Conservation (phyloP, 2,329 filamentous ascomycete species). For the Ascochyta rabiei region DNA sequence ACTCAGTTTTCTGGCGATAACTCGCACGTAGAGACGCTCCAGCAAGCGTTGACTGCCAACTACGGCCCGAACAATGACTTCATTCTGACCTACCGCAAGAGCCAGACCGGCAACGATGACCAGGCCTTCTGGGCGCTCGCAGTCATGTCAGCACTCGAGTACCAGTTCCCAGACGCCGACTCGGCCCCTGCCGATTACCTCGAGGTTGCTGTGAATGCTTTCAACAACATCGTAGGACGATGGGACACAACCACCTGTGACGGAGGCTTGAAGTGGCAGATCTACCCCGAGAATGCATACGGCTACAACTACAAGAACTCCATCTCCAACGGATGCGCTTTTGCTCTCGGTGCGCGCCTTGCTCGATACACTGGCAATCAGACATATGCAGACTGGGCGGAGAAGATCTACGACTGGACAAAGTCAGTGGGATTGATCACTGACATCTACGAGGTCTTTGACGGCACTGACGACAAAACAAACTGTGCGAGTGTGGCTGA, state of each 20-base stretch:
- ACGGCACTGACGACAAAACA: conserved; percentile 58
- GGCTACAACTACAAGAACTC: conserved; percentile 85
- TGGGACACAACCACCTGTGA: conserved; percentile 73
- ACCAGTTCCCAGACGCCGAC: conserved; percentile 67
- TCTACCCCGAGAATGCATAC: conserved; percentile 72
- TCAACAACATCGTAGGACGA: conserved; percentile 70
- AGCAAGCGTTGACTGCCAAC: conserved; percentile 52
- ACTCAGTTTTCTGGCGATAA: conserved; percentile 54
- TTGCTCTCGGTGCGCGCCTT: conserved; percentile 78
- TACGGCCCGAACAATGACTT: conserved; percentile 51
- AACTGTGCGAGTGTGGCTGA: conserved; percentile 59
- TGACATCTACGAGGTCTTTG: conserved; percentile 58
- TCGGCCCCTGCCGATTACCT: conserved; percentile 61
- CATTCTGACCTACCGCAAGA: conserved; percentile 50
- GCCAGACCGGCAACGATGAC: conserved; percentile 67
- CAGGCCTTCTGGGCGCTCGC: conserved; percentile 76
- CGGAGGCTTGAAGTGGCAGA: conserved; percentile 82
- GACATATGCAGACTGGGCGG: conserved; percentile 65
- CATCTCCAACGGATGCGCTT: conserved; percentile 81
- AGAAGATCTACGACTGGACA: conserved; percentile 67
- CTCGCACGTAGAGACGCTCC: conserved; percentile 51
- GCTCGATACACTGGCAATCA: conserved; percentile 71
- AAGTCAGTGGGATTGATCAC: conserved; percentile 57
- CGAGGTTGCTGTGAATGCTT: conserved; percentile 71
- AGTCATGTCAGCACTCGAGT: conserved; percentile 71